Evolutionary conservation across 352 stramenopile genomes (phyloP), one percentile per base, ranked within the genome.

Genomic region (Phytophthora fragariae): DNA sequence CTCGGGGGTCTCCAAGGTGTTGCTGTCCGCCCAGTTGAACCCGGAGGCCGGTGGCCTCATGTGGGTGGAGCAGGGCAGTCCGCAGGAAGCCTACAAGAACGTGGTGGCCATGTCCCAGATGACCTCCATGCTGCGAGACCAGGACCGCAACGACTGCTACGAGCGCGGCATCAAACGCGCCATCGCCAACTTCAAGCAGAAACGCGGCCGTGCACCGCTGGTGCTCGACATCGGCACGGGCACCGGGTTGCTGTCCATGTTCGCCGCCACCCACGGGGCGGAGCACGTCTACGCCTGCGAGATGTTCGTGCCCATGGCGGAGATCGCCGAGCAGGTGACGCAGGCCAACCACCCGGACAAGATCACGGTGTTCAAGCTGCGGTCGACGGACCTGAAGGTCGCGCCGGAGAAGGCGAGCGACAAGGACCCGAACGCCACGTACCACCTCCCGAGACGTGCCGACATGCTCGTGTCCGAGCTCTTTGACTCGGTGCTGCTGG

Each of bases 381-480:
- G 87, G 11, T 95, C 86, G n/a, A 95, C 88, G 12, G 86, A 93
- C 21, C 72, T 97, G 44, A 73, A 75, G 15, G 81, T 96, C 7
- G 17, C 47, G 6, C 56, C 67, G 10, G 62, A 64, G 35, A 62
- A 75, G 15, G 27, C 46, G 10, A 29, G 57, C 5, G 55, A 68
- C 24, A 63, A 53, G 15, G 56, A 75, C n/a, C 33, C 61, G 0
- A 72, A 66, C 1, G 31, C 9, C 8, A 68, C 39, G 56, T 84
- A 75, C 27, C 81, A 94, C 57, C 56, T 95, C 53, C 88, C 86
- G 8, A 67, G 71, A 37, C 88, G 89, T 17, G 90, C 91, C 3
- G 93, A 98, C 59, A 88, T 98, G 76, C 80, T 98, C n/a, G 92
- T 98, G 46, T 97, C 93, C 9, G 94, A 98, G 81, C 86, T 98